Conservation (phyloP, 345 rosid genomes). For the Eucalyptus tenuipes region DNA sequence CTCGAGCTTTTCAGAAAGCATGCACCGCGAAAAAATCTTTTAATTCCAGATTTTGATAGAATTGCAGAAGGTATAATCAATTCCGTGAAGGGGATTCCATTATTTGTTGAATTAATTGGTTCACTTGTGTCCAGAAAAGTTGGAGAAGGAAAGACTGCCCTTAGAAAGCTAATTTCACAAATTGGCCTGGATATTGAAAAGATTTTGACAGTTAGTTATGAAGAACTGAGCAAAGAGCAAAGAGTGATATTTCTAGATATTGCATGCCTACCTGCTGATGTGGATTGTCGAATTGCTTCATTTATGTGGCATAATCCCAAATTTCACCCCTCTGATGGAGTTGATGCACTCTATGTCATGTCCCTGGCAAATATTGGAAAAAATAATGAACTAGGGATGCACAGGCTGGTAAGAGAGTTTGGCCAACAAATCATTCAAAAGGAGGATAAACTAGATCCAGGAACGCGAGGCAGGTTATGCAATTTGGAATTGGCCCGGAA, state of each 20-base stretch:
- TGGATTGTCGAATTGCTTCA: too few species aligned
- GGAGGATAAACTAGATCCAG: not conserved
- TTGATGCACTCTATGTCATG: not conserved
- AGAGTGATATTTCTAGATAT: not conserved
- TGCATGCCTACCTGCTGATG: not conserved
- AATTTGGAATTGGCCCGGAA: accelerated
- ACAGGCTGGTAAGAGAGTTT: not conserved
- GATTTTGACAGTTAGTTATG: not conserved
- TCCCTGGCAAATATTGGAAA: not conserved
- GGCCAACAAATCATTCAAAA: not conserved
- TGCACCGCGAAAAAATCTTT: accelerated
- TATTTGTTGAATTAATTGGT: not conserved
- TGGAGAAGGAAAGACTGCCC: not conserved
- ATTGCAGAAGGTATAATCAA: not conserved
- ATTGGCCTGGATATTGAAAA: accelerated
- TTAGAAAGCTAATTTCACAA: not conserved
- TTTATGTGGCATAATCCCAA: too few species aligned
- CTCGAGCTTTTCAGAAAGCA: not conserved
- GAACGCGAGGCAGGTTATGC: not conserved
- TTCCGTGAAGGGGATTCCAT: not conserved
- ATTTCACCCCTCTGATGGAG: accelerated
- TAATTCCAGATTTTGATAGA: not conserved
- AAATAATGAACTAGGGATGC: accelerated
- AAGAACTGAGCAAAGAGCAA: not conserved
- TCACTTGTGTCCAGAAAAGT: not conserved